Conservation (phyloP, 768 basidiomycete genomes). For the Rhodosporidiobolus odoratus region DNA sequence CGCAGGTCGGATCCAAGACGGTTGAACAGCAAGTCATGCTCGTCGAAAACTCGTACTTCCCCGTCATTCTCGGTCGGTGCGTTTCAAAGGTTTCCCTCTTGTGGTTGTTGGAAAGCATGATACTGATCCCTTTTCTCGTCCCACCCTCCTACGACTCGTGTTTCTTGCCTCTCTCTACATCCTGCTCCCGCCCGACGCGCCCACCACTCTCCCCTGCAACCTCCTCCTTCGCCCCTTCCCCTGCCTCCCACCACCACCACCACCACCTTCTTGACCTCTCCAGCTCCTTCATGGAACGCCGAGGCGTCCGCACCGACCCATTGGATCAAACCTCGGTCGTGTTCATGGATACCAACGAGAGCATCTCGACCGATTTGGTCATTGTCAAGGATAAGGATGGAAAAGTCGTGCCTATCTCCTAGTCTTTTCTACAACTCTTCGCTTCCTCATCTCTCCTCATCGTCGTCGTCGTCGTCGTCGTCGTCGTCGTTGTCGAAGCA, state of each 20-base stretch:
- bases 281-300: conserved; percentile 52
- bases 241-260: neutral
- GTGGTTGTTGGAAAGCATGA: neutral
- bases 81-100: conserved; percentile 45
- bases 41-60: conserved; percentile 91
- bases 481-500: no score
- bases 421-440: no score
- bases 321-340: conserved; percentile 83
- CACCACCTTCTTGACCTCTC: neutral
- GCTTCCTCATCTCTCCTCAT: no score
- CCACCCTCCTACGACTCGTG: no score
- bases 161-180: no score
- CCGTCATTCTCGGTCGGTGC: conserved; percentile 82
- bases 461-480: no score
- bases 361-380: conserved; percentile 41
- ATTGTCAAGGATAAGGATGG: conserved; percentile 40
- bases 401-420: conserved; percentile 39
- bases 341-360: conserved; percentile 67
- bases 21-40: conserved; percentile 63
- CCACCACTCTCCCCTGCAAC: no score
- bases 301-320: conserved; percentile 73
- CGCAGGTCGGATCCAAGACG: conserved; percentile 46
- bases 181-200: no score
- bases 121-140: neutral
- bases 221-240: neutral